Evolutionary conservation across 2,329 filamentous ascomycete genomes (phyloP), one percentile per base, ranked within the genome.

Genomic region (Dothidotthia symphoricarpi): DNA sequence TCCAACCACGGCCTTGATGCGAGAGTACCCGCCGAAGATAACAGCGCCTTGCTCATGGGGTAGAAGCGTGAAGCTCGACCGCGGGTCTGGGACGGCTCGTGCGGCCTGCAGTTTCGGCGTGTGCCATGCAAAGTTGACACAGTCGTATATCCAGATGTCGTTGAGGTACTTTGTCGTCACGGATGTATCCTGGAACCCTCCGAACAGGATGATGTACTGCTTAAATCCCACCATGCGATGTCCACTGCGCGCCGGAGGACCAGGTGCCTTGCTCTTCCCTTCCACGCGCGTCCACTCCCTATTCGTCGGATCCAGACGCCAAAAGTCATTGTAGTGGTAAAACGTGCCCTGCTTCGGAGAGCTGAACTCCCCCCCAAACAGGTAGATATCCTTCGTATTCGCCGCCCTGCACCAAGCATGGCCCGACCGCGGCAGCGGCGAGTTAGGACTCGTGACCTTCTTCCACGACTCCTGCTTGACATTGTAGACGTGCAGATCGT

Each of bases 251-350:
- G 91, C 89, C 2, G 88, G 85, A 26, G 91, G 91, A 24, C 78
- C 77, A 61, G 86, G 85, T 34, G 86, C 86, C 66, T 86, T 87
- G 41, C 86, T 86, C 71, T 83, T 84, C 2, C 76, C 77, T 66
- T 98, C 93, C 24, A 98, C 75, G 45, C 90, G 85, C 39, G 82
- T 86, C 93, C 93, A 98, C 71, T 98, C 93, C 55, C 89, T 78
- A 6, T 80, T 83, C 7, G 77, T 78, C 0, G 91, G 86, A 61
- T 97, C 90, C 28, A 97, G 77, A 33, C 85, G 78, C 91, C 93
- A 98, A 66, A 98, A 97, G 70, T 97, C 93, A 59, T 95, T 95
- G 72, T 98, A 98, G 69, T 98, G 93, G 67, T 98, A 96, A 61
- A 98, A 98, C 0, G 91, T 97, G 3, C 93, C 93, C 69, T 97